phyloP scores from a whole-genome alignment of 148 eudicot genomes.

The Suaeda aralocaspica region DNA sequence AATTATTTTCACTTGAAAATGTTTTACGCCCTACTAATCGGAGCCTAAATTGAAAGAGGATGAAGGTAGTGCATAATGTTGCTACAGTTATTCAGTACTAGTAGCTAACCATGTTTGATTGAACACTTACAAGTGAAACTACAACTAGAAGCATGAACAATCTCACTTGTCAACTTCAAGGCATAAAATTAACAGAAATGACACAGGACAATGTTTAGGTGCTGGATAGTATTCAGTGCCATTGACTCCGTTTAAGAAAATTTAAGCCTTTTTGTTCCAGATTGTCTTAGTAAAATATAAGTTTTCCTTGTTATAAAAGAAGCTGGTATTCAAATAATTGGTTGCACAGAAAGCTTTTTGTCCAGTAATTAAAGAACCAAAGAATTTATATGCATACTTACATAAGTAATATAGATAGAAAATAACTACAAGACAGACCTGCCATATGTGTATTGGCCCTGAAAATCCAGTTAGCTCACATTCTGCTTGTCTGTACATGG shows the following conservation, averaged over 20 bases:
- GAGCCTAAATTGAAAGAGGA: too few relatives aligned
- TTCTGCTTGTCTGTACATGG: conserved; percentile 60
- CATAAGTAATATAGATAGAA: background rate
- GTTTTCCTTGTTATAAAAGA: background rate
- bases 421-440: conserved; percentile 40
- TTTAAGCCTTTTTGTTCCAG: background rate
- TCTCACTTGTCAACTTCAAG: too few relatives aligned
- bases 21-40: too few relatives aligned
- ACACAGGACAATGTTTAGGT: background rate
- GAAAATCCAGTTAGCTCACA: conserved; percentile 70
- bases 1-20: too few relatives aligned
- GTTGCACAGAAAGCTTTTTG: background rate
- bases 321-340: background rate
- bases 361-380: background rate
- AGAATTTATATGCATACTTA: background rate
- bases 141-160: too few relatives aligned
- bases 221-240: background rate
- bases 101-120: too few relatives aligned
- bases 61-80: too few relatives aligned
- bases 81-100: too few relatives aligned
- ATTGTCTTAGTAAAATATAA: background rate
- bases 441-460: conserved; percentile 88
- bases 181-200: too few relatives aligned
- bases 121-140: too few relatives aligned
- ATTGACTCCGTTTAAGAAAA: background rate